phyloP scores from a whole-genome alignment of 2,329 filamentous ascomycete genomes.

The Neonectria faginata region DNA sequence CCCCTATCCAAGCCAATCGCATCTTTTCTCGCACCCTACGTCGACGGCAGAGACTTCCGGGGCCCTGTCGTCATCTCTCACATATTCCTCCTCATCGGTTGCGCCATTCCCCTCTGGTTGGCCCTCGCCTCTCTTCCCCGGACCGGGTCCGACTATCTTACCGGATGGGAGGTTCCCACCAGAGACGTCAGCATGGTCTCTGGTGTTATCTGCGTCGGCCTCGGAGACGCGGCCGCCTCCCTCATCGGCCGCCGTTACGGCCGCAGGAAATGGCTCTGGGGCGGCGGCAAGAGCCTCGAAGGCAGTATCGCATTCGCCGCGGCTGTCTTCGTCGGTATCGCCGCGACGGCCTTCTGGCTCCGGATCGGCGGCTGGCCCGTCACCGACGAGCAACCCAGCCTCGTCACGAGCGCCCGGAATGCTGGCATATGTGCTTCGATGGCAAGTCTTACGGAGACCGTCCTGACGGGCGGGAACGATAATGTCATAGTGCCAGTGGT shows the following conservation, averaged over 20 bases:
- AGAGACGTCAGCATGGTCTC: conserved; percentile 91
- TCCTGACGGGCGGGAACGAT: conserved; percentile 96
- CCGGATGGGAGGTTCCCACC: conserved; percentile 79
- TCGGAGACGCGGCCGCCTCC: conserved; percentile 94
- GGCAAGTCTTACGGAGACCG: conserved; percentile 92
- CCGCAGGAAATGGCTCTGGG: conserved; percentile 93
- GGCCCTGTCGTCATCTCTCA: conserved; percentile 96
- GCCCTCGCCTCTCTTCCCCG: conserved; percentile 78
- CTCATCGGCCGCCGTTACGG: conserved; percentile 90
- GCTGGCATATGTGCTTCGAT: conserved; percentile 78
- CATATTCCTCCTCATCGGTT: conserved; percentile 94
- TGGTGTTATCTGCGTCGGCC: conserved; percentile 92
- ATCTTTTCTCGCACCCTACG: conserved; percentile 89
- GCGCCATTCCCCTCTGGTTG: conserved; percentile 94
- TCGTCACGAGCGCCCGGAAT: conserved; percentile 66
- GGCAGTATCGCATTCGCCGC: conserved; percentile 83
- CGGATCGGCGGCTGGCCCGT: conserved; percentile 80
- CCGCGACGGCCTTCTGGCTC: conserved; percentile 79
- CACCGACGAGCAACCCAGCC: conserved; percentile 53
- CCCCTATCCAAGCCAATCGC: conserved; percentile 89
- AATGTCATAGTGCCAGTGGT: conserved; percentile 97
- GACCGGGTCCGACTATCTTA: conserved; percentile 64
- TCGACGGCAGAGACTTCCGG: conserved; percentile 91
- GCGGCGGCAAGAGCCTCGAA: conserved; percentile 94
- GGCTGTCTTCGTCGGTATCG: conserved; percentile 81